Percentiles rank a stretch among this genome's conserved stretches.
Evolutionary conservation across 192 early-diverging fungal species (phyloP).

Genomic region (Dissophora globulifera): DNA sequence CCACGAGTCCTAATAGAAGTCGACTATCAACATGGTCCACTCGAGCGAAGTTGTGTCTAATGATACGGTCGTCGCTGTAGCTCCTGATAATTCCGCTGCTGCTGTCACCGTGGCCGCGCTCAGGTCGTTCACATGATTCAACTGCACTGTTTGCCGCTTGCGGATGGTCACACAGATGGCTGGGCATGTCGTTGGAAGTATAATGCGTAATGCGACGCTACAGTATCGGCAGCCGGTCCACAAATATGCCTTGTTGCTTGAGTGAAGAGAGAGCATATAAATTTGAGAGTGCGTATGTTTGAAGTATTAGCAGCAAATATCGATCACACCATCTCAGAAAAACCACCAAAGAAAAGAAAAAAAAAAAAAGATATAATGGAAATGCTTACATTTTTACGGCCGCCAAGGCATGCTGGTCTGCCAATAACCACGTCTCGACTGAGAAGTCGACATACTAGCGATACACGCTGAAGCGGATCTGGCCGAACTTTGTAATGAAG

Average conservation of each 20-base stretch:
- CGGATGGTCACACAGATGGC: conserved; percentile 68
- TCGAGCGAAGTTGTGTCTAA: conserved; percentile 28
- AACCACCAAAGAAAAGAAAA: too few species aligned
- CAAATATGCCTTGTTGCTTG: conserved; percentile 58
- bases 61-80: conserved; percentile 16
- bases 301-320: neutral
- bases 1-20: conserved; percentile 27
- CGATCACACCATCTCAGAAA: too few species aligned
- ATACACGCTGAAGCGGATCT: conserved; percentile 89
- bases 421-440: conserved; percentile 85
- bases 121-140: conserved; percentile 2
- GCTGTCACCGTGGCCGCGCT: neutral
- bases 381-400: conserved; percentile 57
- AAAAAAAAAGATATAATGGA: too few species aligned
- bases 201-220: conserved; percentile 80
- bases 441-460: conserved; percentile 84
- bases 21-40: conserved; percentile 16
- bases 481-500: conserved; percentile 98
- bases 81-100: conserved; percentile 34
- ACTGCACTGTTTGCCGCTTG: conserved; percentile 47
- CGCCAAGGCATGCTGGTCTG: conserved; percentile 56
- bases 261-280: too few species aligned
- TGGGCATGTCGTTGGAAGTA: conserved; percentile 78
- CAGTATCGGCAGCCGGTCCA: conserved; percentile 79
- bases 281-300: too few species aligned